phyloP scores from a whole-genome alignment of 2,329 filamentous ascomycete species.

The Zasmidium angulare region DNA sequence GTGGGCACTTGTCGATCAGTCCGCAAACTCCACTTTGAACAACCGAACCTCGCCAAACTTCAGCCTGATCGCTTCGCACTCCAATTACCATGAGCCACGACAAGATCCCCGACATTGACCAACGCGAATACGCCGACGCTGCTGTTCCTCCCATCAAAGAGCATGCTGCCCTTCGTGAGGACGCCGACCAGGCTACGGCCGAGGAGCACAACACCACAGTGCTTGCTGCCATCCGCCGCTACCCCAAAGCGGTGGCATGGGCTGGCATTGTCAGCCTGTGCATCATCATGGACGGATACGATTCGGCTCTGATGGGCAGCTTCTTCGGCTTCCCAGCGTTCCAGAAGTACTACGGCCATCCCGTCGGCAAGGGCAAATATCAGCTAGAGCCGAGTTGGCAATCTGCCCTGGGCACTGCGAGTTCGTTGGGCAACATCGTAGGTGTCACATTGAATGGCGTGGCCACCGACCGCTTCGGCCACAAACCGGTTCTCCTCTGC shows the following conservation, averaged over 20 bases:
- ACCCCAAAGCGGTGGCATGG: neutral
- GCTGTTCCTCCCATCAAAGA: no score
- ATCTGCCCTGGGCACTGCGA: neutral
- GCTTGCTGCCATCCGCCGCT: no score
- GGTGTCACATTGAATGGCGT: neutral
- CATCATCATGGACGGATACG: neutral
- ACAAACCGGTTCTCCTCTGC: neutral
- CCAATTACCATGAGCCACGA: no score
- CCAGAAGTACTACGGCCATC: neutral
- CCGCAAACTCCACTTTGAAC: no score
- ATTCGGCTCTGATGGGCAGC: neutral
- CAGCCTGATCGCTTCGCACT: no score
- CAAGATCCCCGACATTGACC: no score
- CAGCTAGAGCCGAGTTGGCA: neutral
- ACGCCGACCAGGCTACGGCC: no score
- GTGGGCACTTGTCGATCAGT: no score
- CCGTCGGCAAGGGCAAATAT: neutral
- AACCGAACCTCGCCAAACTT: no score
- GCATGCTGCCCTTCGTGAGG: no score
- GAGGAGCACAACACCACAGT: no score
- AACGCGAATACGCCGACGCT: no score
- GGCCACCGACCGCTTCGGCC: neutral
- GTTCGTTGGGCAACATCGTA: neutral
- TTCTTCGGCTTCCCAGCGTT: neutral
- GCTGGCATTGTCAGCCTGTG: neutral